These are phyloP conservation scores for Angophora floribunda DNA, from an alignment of 345 rosid genomes.

Conservation along the genomic window DNA sequence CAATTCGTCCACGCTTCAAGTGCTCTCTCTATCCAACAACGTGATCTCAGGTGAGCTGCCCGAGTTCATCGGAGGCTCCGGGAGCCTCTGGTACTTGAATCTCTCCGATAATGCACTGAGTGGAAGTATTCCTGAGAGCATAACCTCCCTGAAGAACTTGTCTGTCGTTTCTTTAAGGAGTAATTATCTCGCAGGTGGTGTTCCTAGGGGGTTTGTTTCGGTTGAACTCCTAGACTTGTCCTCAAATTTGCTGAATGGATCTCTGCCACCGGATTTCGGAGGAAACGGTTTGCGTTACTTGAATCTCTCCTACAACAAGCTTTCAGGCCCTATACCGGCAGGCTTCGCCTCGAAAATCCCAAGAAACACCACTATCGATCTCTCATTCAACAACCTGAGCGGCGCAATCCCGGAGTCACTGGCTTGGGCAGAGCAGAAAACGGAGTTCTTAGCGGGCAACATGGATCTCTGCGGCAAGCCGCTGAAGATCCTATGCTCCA, in stretches of 20 bases:
- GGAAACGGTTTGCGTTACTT: slow-evolving; percentile 49
- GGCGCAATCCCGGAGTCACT: slow-evolving; percentile 63
- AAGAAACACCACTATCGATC: slow-evolving; percentile 47
- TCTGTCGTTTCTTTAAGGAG: slow-evolving; percentile 52
- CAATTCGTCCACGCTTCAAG: slow-evolving; percentile 2
- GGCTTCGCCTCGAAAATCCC: slow-evolving; percentile 51
- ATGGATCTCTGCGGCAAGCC: slow-evolving; percentile 78
- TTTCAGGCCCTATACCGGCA: slow-evolving; percentile 49
- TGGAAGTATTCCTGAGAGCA: slow-evolving; percentile 42
- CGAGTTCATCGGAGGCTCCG: slow-evolving; percentile 24
- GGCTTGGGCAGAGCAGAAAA: slow-evolving; percentile 51
- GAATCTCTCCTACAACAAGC: slow-evolving; percentile 67
- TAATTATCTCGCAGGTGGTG: slow-evolving; percentile 50
- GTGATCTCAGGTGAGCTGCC: slow-evolving; percentile 40
- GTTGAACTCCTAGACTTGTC: slow-evolving; percentile 64
- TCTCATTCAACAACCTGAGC: slow-evolving; percentile 79
- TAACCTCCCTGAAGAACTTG: slow-evolving; percentile 42
- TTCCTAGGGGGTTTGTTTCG: slow-evolving; percentile 49
- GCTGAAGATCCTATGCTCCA: slow-evolving; percentile 56
- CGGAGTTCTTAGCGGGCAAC: slow-evolving; percentile 49
- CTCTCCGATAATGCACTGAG: slow-evolving; percentile 73
- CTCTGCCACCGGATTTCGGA: slow-evolving; percentile 50
- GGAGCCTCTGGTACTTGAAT: slow-evolving; percentile 44
- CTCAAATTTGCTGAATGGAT: slow-evolving; percentile 63
- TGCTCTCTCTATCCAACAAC: slow-evolving; percentile 4